A percentile compares a stretch with the other conserved stretches of the same genome.
These are phyloP conservation scores for Ceratocystis cacaofunesta DNA, from an alignment of 2,329 filamentous ascomycete genomes.

Conservation along the genomic window DNA sequence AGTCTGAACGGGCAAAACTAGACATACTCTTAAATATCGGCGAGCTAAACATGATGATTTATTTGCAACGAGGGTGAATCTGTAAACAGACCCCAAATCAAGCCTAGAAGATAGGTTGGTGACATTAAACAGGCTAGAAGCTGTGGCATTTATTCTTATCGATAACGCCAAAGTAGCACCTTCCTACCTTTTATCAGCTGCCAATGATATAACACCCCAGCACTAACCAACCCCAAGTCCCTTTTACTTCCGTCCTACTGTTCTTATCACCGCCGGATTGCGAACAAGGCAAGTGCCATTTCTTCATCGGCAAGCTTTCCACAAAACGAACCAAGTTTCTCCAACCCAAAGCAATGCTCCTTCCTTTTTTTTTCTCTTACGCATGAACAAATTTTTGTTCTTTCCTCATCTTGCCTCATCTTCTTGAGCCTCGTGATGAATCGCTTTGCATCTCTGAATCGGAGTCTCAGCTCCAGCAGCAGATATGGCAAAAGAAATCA, in stretches of 20 bases:
- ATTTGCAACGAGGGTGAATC: background rate
- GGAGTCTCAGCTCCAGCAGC: background rate
- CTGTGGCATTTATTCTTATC: constrained; percentile 3
- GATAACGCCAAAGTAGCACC: background rate
- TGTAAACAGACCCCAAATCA: background rate
- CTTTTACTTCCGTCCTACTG: background rate
- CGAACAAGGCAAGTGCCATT: background rate
- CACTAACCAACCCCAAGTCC: constrained; percentile 1
- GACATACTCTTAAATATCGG: constrained; percentile 18
- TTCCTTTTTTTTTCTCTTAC: background rate
- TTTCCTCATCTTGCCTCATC: background rate
- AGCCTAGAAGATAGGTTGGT: background rate
- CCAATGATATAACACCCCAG: background rate
- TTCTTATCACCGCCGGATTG: constrained; percentile 12
- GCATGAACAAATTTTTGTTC: background rate
- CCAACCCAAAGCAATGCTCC: background rate
- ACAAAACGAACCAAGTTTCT: background rate
- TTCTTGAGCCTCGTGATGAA: background rate
- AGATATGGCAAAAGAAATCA: background rate
- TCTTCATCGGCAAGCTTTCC: background rate
- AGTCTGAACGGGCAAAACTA: background rate
- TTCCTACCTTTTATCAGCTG: background rate
- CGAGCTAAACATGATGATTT: constrained; percentile 17
- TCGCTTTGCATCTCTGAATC: background rate
- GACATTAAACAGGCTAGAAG: constrained; percentile 7